Conservation (phyloP, 257 asterid genomes). For the Nicotiana benthamiana region DNA sequence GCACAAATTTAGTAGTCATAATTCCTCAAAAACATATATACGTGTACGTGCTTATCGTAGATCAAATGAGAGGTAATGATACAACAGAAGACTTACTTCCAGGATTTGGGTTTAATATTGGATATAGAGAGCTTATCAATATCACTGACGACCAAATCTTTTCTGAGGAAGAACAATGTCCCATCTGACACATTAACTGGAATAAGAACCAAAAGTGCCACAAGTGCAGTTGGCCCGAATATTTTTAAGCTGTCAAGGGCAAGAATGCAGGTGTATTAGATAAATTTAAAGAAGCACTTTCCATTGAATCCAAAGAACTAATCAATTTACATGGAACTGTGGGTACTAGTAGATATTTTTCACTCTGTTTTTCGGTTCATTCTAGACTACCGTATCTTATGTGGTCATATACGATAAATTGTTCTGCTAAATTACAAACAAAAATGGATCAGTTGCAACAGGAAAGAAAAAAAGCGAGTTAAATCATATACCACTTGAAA, state of each 20-base stretch:
- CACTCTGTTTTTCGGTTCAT: not conserved
- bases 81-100: conserved; percentile 49
- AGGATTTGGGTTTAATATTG: conserved; percentile 66
- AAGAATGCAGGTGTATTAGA: not conserved
- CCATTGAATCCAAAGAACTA: not conserved
- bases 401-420: not conserved
- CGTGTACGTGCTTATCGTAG: not conserved
- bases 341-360: not conserved
- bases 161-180: conserved; percentile 54
- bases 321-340: not conserved
- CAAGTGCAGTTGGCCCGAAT: conserved; percentile 71
- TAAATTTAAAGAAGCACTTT: not conserved
- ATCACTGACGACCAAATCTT: conserved; percentile 78
- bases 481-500: not conserved
- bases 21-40: not conserved
- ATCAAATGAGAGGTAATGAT: not conserved
- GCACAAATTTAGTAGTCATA: not conserved
- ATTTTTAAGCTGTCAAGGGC: conserved; percentile 58
- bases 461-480: not conserved
- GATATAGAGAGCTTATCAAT: conserved; percentile 98
- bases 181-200: conserved; percentile 87
- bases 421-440: not conserved
- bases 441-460: not conserved
- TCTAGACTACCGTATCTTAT: not conserved
- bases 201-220: conserved; percentile 76